Base-by-base conservation (phyloP, 2,329 filamentous ascomycete species). In the Calonectria naviculata region DNA sequence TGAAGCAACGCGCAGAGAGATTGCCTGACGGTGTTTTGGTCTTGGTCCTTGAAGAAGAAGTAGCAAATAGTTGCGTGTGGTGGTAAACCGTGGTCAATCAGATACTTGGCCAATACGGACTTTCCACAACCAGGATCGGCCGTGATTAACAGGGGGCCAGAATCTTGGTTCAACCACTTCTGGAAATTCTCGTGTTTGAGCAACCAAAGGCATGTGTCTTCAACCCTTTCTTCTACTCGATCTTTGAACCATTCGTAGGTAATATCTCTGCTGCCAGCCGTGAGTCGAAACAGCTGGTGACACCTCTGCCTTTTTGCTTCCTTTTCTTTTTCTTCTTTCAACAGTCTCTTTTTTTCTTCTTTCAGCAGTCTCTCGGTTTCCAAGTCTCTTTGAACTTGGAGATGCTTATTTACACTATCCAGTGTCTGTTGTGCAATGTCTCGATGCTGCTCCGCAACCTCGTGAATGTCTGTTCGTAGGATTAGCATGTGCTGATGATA, bases 21-120 rank as follows among this genome's bases (percentile, higher is more conserved):
- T 71, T 82, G 80, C 0, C 70, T 42, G 28, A 79, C 65, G 1
- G 73, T 84, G 38, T 83, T 80, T 54, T 34, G 31, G 10, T 81
- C 78, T 65, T 81, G 71, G 38, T 83, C 81, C 68, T 85, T 85
- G 74, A 86, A 86, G 68, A 86, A 86, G 68, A 85, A 86, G 75
- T 86, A 86, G 72, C 83, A 85, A 3, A 83, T 76, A 0, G 77
- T 68, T 8, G 72, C 67, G 5, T 68, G 54, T 6, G 21, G 19
- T 31, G 73, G 75, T 1, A 84, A 70, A 8, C 46, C 65, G 7
- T 77, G 36, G 47, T 83, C 78, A 21, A 83, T 71, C 0, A 84
- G 76, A 52, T 79, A 80, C 49, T 77, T 81, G 10, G 83, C 79
- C 41, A 85, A 63, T 0, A 81, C 82, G 0, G 83, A 84, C 70